Conservation (phyloP, 768 basidiomycete genomes). For the Lactarius psammicola region DNA sequence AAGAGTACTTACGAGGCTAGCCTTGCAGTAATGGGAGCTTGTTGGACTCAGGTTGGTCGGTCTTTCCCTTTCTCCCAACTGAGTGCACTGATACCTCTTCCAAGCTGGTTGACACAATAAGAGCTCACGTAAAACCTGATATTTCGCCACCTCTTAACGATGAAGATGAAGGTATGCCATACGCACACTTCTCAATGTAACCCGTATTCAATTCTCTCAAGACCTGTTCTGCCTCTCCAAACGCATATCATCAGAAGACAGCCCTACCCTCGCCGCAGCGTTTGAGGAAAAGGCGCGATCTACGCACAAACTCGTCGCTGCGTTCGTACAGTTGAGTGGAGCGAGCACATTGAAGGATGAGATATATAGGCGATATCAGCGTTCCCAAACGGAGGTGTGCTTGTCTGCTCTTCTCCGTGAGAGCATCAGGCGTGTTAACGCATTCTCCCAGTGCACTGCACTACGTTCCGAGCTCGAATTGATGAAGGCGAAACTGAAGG, state of each 20-base stretch:
- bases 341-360: constrained; percentile 39
- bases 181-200: constrained; percentile 2
- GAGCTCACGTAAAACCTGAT: constrained; percentile 54
- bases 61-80: constrained; percentile 9
- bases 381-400: constrained; percentile 59
- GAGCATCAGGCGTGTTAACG: constrained; percentile 18
- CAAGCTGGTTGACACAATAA: constrained; percentile 67
- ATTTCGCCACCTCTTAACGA: constrained; percentile 45
- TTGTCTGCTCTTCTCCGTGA: neutral
- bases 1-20: constrained; percentile 68
- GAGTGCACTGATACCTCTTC: constrained; percentile 6
- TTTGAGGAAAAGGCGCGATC: constrained; percentile 55
- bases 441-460: constrained; percentile 47
- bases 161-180: constrained; percentile 25
- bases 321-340: constrained; percentile 49
- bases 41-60: constrained; percentile 71
- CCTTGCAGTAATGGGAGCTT: constrained; percentile 69
- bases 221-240: constrained; percentile 27
- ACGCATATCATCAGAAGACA: constrained; percentile 31
- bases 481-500: constrained; percentile 48
- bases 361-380: constrained; percentile 49
- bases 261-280: constrained; percentile 38
- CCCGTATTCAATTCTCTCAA: constrained; percentile 28
- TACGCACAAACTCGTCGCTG: constrained; percentile 58
- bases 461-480: constrained; percentile 58